Percentiles rank a stretch among this genome's conserved stretches.
phyloP scores from a whole-genome alignment of 192 early-diverging fungal species.

The Podila epicladia region DNA sequence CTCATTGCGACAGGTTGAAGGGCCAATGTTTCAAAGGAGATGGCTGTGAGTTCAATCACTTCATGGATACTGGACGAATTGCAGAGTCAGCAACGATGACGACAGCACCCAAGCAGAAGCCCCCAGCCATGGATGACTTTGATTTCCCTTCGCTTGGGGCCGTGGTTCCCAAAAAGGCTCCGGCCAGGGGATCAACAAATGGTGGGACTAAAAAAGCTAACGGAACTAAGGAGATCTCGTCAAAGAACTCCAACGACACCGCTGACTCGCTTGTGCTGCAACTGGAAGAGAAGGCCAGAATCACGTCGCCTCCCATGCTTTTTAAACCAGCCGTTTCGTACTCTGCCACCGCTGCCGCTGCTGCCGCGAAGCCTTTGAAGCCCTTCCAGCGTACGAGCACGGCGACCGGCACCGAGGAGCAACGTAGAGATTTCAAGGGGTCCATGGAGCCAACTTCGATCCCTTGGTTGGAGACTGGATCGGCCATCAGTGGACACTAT shows the following conservation, averaged over 20 bases:
- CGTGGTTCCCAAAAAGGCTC: conserved; percentile 8
- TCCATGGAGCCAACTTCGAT: conserved; percentile 31
- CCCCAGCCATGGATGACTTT: conserved; percentile 40
- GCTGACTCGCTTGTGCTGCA: conserved; percentile 12
- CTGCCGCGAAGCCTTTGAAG: conserved; percentile 48
- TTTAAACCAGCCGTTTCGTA: conserved; percentile 15
- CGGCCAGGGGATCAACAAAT: conserved; percentile 1
- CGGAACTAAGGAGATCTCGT: not conserved
- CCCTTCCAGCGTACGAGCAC: conserved; percentile 14
- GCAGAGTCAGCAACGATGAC: not conserved
- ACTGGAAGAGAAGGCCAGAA: conserved; percentile 39
- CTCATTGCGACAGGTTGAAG: conserved; percentile 51
- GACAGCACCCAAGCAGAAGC: conserved; percentile 23
- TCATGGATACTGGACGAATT: conserved; percentile 45
- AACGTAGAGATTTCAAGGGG: conserved; percentile 11
- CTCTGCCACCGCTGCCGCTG: conserved; percentile 47
- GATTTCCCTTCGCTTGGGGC: conserved; percentile 44
- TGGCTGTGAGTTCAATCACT: conserved; percentile 61
- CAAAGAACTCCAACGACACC: not conserved
- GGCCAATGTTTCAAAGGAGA: conserved; percentile 63
- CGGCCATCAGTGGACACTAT: conserved; percentile 47
- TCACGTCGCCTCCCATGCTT: conserved; percentile 16
- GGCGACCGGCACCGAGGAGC: conserved; percentile 1
- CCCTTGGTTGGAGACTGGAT: conserved; percentile 63
- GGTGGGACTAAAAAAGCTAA: conserved; percentile 4